A percentile compares a stretch with the other conserved stretches of the same genome.
These are phyloP conservation scores for Vachellia pachyceras DNA, from an alignment of 306 rosid genomes.

Conservation along the genomic window DNA sequence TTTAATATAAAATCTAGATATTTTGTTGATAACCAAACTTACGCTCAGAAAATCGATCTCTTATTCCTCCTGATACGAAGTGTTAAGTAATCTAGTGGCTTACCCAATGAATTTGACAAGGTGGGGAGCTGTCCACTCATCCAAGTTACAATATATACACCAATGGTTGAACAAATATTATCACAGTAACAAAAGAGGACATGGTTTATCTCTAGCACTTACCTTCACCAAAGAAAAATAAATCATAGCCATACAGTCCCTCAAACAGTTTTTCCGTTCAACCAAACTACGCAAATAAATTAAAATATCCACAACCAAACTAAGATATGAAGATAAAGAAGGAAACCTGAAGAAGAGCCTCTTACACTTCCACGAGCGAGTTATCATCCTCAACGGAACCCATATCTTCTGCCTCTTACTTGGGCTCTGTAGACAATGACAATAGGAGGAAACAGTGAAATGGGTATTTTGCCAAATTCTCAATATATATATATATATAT, in stretches of 20 bases:
- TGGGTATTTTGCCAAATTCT: neutral
- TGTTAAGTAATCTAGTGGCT: neutral
- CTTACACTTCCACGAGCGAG: slow-evolving; percentile 45
- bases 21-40: neutral
- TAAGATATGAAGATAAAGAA: neutral
- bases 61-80: neutral
- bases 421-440: neutral
- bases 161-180: slow-evolving; percentile 8
- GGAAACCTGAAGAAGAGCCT: slow-evolving; percentile 54
- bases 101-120: neutral
- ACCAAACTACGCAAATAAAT: neutral
- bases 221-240: slow-evolving; percentile 3
- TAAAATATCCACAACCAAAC: neutral
- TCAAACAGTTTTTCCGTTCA: neutral
- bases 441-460: neutral
- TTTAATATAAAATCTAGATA: neutral
- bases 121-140: neutral
- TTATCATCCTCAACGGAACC: slow-evolving; percentile 47
- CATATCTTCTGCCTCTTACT: slow-evolving; percentile 36
- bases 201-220: neutral
- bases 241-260: neutral
- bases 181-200: neutral
- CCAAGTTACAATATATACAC: neutral
- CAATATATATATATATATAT: neutral
- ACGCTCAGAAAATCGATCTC: neutral